These are phyloP conservation scores for Hymenoscyphus salicellus DNA, from an alignment of 2,329 filamentous ascomycete species.

Conservation along the genomic window DNA sequence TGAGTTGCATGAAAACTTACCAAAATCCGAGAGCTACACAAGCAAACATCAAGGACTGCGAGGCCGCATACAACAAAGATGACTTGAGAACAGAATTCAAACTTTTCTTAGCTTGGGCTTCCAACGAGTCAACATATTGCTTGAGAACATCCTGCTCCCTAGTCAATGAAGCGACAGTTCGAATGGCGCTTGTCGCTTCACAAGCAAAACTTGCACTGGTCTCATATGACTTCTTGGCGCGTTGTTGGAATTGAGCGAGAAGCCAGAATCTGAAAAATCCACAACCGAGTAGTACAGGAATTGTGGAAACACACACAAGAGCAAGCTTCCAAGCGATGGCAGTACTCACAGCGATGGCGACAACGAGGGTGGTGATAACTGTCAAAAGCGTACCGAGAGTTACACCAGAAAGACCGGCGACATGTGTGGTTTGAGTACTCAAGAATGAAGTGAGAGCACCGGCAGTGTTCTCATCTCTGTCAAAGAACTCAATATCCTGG, in stretches of 20 bases:
- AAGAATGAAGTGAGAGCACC: conserved; percentile 86
- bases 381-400: conserved; percentile 84
- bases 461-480: conserved; percentile 81
- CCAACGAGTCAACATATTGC: conserved; percentile 67
- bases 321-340: conserved; percentile 84
- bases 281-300: conserved; percentile 74
- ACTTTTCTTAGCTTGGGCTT: conserved; percentile 62
- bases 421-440: conserved; percentile 83
- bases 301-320: conserved; percentile 74
- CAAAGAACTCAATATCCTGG: conserved; percentile 91
- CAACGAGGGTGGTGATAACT: conserved; percentile 74
- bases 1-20: conserved; percentile 34
- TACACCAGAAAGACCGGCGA: conserved; percentile 81
- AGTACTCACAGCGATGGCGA: conserved; percentile 67
- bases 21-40: conserved; percentile 87
- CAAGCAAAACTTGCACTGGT: conserved; percentile 82
- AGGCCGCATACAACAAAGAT: conserved; percentile 75
- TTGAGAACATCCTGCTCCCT: conserved; percentile 76
- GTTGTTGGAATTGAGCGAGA: conserved; percentile 72
- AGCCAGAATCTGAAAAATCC: conserved; percentile 89
- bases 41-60: conserved; percentile 80
- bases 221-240: conserved; percentile 77
- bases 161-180: conserved; percentile 87
- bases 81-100: conserved; percentile 73
- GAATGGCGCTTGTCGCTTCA: conserved; percentile 89